Evolutionary conservation across 2,329 filamentous ascomycete genomes (phyloP).

Genomic region (Chrysosporium keratinophilum): DNA sequence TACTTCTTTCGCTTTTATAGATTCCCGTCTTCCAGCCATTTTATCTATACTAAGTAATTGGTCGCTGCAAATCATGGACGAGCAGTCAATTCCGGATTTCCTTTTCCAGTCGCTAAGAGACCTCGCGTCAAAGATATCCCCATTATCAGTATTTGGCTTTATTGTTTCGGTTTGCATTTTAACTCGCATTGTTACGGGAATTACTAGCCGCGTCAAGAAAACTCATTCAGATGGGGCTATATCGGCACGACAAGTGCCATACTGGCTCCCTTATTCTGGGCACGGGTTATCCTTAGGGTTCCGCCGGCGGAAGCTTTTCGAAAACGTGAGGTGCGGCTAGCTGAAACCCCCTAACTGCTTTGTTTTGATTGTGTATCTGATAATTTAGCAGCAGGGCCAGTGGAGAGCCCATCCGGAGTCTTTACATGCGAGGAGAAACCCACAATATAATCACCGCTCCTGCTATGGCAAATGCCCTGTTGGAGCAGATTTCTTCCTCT

Average conservation of each 20-base stretch:
- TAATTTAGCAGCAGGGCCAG: conserved; percentile 14
- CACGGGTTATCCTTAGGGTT: conserved; percentile 43
- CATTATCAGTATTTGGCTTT: conserved; percentile 22
- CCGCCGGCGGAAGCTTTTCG: conserved; percentile 37
- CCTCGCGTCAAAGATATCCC: conserved; percentile 12
- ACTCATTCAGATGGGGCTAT: conserved; percentile 21
- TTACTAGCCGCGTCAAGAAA: conserved; percentile 24
- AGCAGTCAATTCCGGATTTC: conserved; percentile 7
- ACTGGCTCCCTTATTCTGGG: conserved; percentile 51
- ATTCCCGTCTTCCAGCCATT: no score
- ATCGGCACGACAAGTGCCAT: conserved; percentile 43
- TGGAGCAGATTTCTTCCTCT: conserved; percentile 24
- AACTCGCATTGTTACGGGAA: conserved; percentile 32
- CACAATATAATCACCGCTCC: conserved; percentile 44
- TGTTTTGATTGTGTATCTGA: conserved; percentile 3
- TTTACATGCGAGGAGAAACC: conserved; percentile 41
- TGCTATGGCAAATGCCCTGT: conserved; percentile 35
- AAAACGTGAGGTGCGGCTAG: conserved; percentile 31
- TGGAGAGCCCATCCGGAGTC: conserved; percentile 37
- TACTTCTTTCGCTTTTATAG: no score
- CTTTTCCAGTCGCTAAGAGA: conserved; percentile 1
- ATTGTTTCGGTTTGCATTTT: conserved; percentile 28
- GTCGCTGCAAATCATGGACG: neutral
- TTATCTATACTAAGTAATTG: neutral
- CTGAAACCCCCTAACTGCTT: neutral